Evolutionary conservation across 2,329 filamentous ascomycete species (phyloP), one percentile per base, ranked within the genome.

Genomic region (Monilinia fructigena): DNA sequence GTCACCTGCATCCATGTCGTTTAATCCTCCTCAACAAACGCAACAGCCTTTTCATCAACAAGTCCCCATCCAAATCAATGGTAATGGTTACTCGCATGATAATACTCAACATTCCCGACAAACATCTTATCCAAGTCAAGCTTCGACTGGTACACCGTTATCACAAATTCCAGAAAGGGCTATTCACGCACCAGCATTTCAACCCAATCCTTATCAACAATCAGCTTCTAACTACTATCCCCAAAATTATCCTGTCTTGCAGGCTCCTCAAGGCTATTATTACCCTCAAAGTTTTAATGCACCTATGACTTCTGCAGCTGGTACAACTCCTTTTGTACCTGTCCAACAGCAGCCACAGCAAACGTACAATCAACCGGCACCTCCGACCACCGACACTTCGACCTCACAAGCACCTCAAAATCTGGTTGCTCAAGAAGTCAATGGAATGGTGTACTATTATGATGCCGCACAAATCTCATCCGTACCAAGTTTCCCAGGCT

Each of bases 391-490:
- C 14, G 63, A 67, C 12, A 53, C 10, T 16, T 52, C 59, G 6
- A 53, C 60, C 1, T 59, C 65, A 42, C 53, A 89, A 26, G 85
- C 59, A 52, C 59, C 60, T 53, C 84, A 89, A 26, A 85, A 81
- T 70, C 77, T 87, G 53, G 85, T 89, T 58, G 92, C 92, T 0
- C 93, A 97, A 77, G 94, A 98, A 80, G 88, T 89, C 70, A 96
- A 97, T 72, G 95, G 95, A 69, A 98, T 96, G 85, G 93, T 97
- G 0, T 98, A 96, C 78, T 99, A 97, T 76, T 93, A 93, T 74
- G 91, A 96, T 75, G 84, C 91, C 10, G 84, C 88, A n/a, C 89
- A 93, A 75, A 80, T 93, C 58, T 81, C 86, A 35, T 72, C 75
- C 40, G 73, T 77, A 26, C 73, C 76, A 40, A 73, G 73, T 53